phyloP scores from a whole-genome alignment of 345 rosid genomes.

The Eucalyptus cloeziana region DNA sequence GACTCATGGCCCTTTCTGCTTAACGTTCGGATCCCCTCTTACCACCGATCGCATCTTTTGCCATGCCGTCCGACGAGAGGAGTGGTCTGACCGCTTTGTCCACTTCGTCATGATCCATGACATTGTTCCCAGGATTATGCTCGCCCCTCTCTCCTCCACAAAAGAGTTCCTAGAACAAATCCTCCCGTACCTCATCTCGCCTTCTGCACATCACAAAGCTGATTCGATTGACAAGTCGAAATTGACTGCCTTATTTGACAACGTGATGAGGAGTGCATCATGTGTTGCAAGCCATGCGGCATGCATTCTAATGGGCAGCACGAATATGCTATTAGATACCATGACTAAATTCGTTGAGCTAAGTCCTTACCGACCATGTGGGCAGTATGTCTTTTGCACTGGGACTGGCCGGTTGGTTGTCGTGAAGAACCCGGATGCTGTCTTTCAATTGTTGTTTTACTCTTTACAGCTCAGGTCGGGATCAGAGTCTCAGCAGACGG shows the following conservation, averaged over 20 bases:
- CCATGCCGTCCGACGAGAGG: slow-evolving; percentile 63
- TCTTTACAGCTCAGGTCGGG: slow-evolving; percentile 33
- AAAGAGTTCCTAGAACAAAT: slow-evolving; percentile 7
- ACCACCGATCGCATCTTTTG: slow-evolving; percentile 49
- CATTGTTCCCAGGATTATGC: slow-evolving; percentile 56
- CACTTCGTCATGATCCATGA: slow-evolving; percentile 66
- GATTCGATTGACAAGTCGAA: background rate
- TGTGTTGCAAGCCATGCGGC: slow-evolving; percentile 47
- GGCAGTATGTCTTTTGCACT: slow-evolving; percentile 54
- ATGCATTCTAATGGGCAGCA: slow-evolving; percentile 52
- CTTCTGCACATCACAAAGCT: background rate
- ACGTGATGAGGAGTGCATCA: slow-evolving; percentile 46
- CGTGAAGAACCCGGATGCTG: slow-evolving; percentile 55
- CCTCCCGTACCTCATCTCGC: slow-evolving; percentile 14
- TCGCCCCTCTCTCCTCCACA: slow-evolving; percentile 42
- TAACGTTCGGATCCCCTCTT: slow-evolving; percentile 89
- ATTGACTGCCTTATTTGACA: slow-evolving; percentile 12
- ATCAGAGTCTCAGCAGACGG: slow-evolving; percentile 11
- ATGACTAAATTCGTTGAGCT: slow-evolving; percentile 39
- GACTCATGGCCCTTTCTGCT: slow-evolving; percentile 18
- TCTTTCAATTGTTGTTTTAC: slow-evolving; percentile 64
- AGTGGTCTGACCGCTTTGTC: slow-evolving; percentile 50
- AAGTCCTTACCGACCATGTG: slow-evolving; percentile 77
- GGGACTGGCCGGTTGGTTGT: slow-evolving; percentile 29
- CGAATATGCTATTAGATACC: slow-evolving; percentile 49